Conservation (phyloP, 192 early-diverging fungal species). For the Entophlyctis helioformis region DNA sequence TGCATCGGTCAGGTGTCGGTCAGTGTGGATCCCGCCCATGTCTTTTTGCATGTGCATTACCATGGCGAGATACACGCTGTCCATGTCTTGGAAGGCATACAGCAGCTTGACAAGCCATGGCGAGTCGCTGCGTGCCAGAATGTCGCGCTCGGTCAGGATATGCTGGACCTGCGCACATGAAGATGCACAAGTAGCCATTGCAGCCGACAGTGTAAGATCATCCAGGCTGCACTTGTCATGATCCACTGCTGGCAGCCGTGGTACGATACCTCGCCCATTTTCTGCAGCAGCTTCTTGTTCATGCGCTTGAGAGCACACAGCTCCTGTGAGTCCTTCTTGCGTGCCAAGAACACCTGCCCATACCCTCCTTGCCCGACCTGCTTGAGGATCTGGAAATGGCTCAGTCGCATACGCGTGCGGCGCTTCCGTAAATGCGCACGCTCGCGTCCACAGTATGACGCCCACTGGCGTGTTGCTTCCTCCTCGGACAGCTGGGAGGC, state of each 20-base stretch:
- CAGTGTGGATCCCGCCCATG: too few species aligned
- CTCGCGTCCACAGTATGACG: conserved; percentile 41
- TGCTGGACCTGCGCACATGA: conserved; percentile 33
- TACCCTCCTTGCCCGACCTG: conserved; percentile 75
- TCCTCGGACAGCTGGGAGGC: conserved; percentile 24
- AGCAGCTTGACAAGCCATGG: conserved; percentile 85
- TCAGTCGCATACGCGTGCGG: conserved; percentile 51
- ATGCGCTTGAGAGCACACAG: conserved; percentile 68
- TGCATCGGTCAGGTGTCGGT: conserved; percentile 5
- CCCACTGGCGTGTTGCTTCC: conserved; percentile 46
- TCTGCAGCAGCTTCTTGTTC: conserved; percentile 51
- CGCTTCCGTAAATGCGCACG: conserved; percentile 48
- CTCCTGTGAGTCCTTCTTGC: conserved; percentile 58
- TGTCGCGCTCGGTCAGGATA: conserved; percentile 64
- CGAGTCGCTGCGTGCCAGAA: conserved; percentile 52
- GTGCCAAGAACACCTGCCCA: conserved; percentile 58
- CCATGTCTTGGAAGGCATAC: conserved; percentile 77
- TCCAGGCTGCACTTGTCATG: conserved; percentile 1
- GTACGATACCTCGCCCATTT: conserved; percentile 46
- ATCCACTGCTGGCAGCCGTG: background rate
- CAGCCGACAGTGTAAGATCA: background rate
- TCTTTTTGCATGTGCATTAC: conserved; percentile 4
- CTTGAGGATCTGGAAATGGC: conserved; percentile 53
- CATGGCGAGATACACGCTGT: conserved; percentile 65
- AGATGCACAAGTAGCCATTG: too few species aligned